Evolutionary conservation across 805 yeast species (phyloP), one percentile per base, ranked within the genome.

Genomic region (Ogataea sp.): DNA sequence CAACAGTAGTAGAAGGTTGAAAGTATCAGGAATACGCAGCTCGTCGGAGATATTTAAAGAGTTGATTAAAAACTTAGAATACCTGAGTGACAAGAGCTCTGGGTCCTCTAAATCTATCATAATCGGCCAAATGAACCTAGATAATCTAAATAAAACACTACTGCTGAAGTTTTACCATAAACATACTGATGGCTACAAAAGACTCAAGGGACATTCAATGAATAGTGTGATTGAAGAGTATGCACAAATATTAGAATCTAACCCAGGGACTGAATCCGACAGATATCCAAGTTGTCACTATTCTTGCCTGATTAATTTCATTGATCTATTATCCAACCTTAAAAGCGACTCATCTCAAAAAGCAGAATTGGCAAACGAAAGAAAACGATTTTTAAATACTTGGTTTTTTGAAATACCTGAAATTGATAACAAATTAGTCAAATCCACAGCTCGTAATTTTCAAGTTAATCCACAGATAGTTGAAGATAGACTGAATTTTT

Each of bases 41-140:
- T 32, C 36, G n/a, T 33, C 21, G 10, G 29, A 33, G 5, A 15
- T 33, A 14, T 20, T n/a, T n/a, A 36, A 36, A 14, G 38, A 36
- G 6, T 15, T 29, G 6, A 26, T 27, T 18, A 36, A 36, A 15
- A 24, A 34, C 6, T 17, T 34, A 15, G 30, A 5, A 10, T 24
- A 8, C 11, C 20, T 28, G 5, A 30, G 7, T 4, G 15, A 28
- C 6, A 28, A n/a, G n/a, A 6, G 18, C n/a, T 28, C 31, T 15
- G 4, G 6, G 6, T 6, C 31, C 16, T n/a, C 31, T 4, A 30
- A 30, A 16, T 20, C 23, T 8, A 17, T 30, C 4, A 30, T 30
- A 8, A 30, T 30, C 14, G 14, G 18, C 11, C 11, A 30, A 17
- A 5, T 30, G 9, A 7, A 30, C 8, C 7, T 30, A 4, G 13